Percentiles rank a stretch among this genome's conserved stretches.
These are phyloP conservation scores for Withania somnifera DNA, from an alignment of 305 asterid genomes.

Conservation along the genomic window DNA sequence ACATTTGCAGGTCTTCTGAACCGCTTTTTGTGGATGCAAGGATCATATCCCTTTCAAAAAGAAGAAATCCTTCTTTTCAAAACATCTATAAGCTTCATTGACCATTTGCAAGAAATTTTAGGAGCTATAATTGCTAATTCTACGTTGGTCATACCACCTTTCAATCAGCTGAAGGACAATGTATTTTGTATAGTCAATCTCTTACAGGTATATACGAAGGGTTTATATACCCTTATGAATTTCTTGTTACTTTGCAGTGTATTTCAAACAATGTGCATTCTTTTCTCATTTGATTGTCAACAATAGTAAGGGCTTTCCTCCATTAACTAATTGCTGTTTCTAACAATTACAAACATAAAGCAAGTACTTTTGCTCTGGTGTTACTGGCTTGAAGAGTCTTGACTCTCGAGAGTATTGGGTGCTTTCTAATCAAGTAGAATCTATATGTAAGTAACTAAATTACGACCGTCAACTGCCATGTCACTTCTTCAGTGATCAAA, in stretches of 20 bases:
- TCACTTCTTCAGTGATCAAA: background rate
- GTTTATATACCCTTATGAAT: background rate
- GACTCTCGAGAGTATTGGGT: background rate
- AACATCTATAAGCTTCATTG: slow-evolving; percentile 85
- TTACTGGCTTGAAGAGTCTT: background rate
- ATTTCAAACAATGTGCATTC: background rate
- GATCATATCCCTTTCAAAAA: slow-evolving; percentile 50
- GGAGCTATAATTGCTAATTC: slow-evolving; percentile 62
- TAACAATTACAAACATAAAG: background rate
- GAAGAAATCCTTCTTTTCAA: slow-evolving; percentile 61
- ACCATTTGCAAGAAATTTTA: slow-evolving; percentile 86
- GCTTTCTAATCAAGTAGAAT: background rate
- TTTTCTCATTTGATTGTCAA: background rate
- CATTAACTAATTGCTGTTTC: background rate
- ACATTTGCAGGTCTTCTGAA: slow-evolving; percentile 71
- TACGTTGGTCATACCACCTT: slow-evolving; percentile 68
- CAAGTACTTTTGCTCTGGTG: background rate
- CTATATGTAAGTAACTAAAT: background rate
- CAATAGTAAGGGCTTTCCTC: background rate
- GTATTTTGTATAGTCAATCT: slow-evolving; percentile 19
- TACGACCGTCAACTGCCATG: background rate
- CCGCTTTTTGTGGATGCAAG: slow-evolving; percentile 89
- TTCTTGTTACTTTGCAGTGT: background rate
- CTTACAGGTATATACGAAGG: slow-evolving; percentile 21
- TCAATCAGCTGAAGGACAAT: slow-evolving; percentile 31